phyloP scores from a whole-genome alignment of 176 grass and related monocot genomes.

The Leersia perrieri region DNA sequence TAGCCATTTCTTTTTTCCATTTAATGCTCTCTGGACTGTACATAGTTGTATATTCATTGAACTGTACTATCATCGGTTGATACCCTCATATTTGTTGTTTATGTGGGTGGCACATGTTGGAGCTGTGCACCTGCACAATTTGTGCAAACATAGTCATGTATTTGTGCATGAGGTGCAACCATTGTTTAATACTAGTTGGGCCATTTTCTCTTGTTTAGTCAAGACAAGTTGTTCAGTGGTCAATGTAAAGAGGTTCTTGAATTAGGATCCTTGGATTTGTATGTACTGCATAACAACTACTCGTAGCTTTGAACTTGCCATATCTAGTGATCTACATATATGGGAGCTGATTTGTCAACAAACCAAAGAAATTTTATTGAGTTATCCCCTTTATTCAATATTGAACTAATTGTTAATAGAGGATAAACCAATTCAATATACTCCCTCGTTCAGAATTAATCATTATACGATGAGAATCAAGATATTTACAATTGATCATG shows the following conservation, averaged over 20 bases:
- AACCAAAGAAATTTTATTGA: too few relatives aligned
- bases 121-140: not conserved
- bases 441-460: too few relatives aligned
- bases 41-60: not conserved
- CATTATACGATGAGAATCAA: too few relatives aligned
- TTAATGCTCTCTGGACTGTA: not conserved
- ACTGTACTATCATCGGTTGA: not conserved
- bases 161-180: not conserved
- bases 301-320: not conserved
- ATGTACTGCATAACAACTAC: not conserved
- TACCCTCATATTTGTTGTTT: constrained; percentile 14
- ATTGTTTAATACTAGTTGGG: not conserved
- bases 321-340: not conserved
- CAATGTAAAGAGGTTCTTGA: not conserved
- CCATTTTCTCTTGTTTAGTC: not conserved
- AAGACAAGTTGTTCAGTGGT: not conserved
- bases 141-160: not conserved
- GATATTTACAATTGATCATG: too few relatives aligned
- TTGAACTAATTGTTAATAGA: not conserved
- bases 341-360: too few relatives aligned
- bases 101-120: not conserved
- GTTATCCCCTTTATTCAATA: not conserved
- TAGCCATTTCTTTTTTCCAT: not conserved
- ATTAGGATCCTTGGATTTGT: not conserved
- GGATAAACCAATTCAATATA: not conserved